Evolutionary conservation across 2,329 filamentous ascomycete genomes (phyloP), one percentile per base, ranked within the genome.

Genomic region (Mollisiaceae sp.): DNA sequence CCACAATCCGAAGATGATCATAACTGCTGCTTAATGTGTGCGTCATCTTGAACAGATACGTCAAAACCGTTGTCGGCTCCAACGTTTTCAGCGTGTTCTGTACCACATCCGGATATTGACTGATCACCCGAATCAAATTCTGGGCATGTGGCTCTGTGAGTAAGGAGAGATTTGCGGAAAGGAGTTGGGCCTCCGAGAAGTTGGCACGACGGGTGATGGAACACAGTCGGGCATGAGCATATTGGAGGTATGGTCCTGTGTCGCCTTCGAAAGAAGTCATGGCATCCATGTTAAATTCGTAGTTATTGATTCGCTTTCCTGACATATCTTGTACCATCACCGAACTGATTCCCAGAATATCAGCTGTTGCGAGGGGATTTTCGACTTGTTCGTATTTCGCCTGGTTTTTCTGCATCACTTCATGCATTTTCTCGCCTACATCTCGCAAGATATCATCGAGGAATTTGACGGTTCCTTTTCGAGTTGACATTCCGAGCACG

Each of bases 291-390:
- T 94, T 89, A 79, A 94, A 94, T 64, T 85, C 82, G 75, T 88
- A 89, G 78, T 88, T 87, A 78, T 87, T 87, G 77, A 87, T 85
- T 74, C 92, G 87, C 87, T 97, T 98, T 77, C 94, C 95, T 70
- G 87, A 91, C 93, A 98, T 97, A 76, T 98, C 95, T 79, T 98
- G 94, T 22, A 97, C 93, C 93, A 98, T 98, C 76, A 98, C 94
- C 75, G 91, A 91, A 70, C 91, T 94, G 76, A 98, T 97, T 69
- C 94, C 95, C 2, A 98, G 86, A 12, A 87, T 92, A 80, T 98
- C 95, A 67, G 95, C 93, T 11, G 89, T 91, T 62, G 87, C 85
- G 62, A 88, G 89, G 0, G 94, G 94, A 77, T 98, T 84, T 75
- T 90, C 91, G 22, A 99, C 90, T 79, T 97, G 93, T 64, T 88